Base-by-base conservation (phyloP, 129 eudicot genomes). In the Daucus carota region DNA sequence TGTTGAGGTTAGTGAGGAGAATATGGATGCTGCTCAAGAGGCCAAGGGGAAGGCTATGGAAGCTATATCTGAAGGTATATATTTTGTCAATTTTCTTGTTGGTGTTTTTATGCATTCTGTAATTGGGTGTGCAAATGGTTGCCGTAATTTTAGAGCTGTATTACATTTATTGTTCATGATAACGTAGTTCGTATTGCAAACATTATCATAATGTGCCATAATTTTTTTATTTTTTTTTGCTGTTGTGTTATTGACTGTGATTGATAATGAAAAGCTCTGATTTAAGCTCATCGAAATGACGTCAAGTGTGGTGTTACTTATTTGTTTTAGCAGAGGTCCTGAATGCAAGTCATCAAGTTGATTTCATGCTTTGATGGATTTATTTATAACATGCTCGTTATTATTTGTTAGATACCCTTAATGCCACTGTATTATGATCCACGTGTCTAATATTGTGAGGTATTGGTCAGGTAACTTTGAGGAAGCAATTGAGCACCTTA, bases 11-110 rank as follows among this genome's bases (percentile, higher is more conserved):
- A 87, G 87, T 0, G 99, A 94, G 70, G 99, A 94, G 83, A 85
- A 85, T 77, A 93, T 97, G 31, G 99, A 94, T 80, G 97, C 97
- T 78, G 81, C 97, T 38, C 99, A 94, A 71, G 99, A 89, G 82
- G 92, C 97, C 8, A 94, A 91, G 80, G 85, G 73, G 29, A 88
- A 86, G 87, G 99, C 85, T 33, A 91, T 91, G 92, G 99, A 89
- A 84, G 92, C 97, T 43, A 83, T 91, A 66, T 86, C 92, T 74
- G 99, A 94, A 81, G 99, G 99, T 91, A 82, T 52, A 80, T 44
- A 36, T 36, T 36, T 34, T 44, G 26, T 16, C 17, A 47, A 57
- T 80, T 31, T n/a, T 40, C 8, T 28, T 26, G 7, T 2, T 9
- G 29, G 31, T 50, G 12, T 67, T 41, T 29, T 9, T 76, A 13